Evolutionary conservation across 495 filamentous ascomycete species (phyloP).

Genomic region (Podospora pseudopauciseta): DNA sequence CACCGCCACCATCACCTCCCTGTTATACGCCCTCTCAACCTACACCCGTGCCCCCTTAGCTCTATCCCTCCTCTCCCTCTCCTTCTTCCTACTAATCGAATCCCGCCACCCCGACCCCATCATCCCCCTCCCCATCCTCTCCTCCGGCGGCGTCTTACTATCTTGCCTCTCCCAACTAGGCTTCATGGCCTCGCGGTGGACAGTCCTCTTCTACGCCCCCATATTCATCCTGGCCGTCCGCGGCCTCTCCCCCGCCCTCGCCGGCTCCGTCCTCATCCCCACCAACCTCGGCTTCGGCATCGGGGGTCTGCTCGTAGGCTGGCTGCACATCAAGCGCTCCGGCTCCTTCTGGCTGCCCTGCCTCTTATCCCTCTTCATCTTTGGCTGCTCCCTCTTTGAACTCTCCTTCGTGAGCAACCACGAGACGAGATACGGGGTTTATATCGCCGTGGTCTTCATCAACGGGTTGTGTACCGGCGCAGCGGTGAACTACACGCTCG

Average conservation of each 20-base stretch:
- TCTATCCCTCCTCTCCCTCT: conserved; percentile 51
- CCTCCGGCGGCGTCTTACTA: conserved; percentile 59
- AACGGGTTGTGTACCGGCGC: conserved; percentile 70
- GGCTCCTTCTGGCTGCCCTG: conserved; percentile 63
- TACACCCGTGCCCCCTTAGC: conserved; percentile 54
- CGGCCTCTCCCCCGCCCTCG: conserved; percentile 59
- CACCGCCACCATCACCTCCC: conserved; percentile 53
- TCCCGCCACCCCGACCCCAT: conserved; percentile 58
- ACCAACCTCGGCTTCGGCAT: conserved; percentile 71
- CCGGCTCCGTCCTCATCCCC: conserved; percentile 68
- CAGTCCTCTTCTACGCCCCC: conserved; percentile 72
- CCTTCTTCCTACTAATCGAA: conserved; percentile 60
- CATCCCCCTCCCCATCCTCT: conserved; percentile 62
- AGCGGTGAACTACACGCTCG: conserved; percentile 70
- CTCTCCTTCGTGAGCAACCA: conserved; percentile 52
- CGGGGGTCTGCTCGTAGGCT: conserved; percentile 66
- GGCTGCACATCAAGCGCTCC: conserved; percentile 62
- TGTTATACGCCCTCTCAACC: conserved; percentile 63
- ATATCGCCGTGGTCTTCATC: conserved; percentile 54
- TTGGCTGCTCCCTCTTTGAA: conserved; percentile 47
- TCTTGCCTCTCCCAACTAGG: conserved; percentile 65
- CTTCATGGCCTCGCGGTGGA: conserved; percentile 74
- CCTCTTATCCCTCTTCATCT: conserved; percentile 51
- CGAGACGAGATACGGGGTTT: conserved; percentile 41
- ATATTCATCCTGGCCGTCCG: conserved; percentile 69